Evolutionary conservation across 768 basidiomycete species (phyloP).

Genomic region (Suillus clintonianus): DNA sequence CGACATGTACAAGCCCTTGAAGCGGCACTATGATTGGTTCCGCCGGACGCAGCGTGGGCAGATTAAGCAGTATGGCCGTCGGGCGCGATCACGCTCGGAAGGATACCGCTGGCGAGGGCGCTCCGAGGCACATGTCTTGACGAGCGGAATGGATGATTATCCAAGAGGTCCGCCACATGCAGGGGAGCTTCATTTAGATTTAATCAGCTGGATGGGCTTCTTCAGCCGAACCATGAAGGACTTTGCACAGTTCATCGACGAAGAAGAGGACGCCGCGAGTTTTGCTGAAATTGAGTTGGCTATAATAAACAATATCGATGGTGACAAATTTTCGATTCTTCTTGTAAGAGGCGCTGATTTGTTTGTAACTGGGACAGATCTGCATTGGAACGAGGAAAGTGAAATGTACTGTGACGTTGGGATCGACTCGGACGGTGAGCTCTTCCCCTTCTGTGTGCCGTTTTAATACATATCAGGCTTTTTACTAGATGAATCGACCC

Average conservation of each 20-base stretch:
- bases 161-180: slow-evolving; percentile 86
- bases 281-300: slow-evolving; percentile 79
- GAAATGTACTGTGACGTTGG: slow-evolving; percentile 94
- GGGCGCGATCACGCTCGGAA: slow-evolving; percentile 83
- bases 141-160: slow-evolving; percentile 96
- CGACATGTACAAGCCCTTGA: slow-evolving; percentile 81
- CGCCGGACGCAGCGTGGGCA: slow-evolving; percentile 91
- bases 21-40: slow-evolving; percentile 96
- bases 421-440: slow-evolving; percentile 79
- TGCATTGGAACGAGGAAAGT: slow-evolving; percentile 89
- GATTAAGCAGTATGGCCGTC: slow-evolving; percentile 86
- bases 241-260: slow-evolving; percentile 84
- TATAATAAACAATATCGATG: slow-evolving; percentile 83
- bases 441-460: slow-evolving; percentile 2
- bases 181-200: slow-evolving; percentile 91
- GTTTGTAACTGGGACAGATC: slow-evolving; percentile 48
- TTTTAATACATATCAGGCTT: too few species aligned
- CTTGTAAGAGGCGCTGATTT: not conserved
- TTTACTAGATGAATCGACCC: slow-evolving; percentile 75
- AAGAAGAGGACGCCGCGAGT: slow-evolving; percentile 78
- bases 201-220: slow-evolving; percentile 96
- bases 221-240: slow-evolving; percentile 93
- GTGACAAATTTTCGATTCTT: slow-evolving; percentile 39
- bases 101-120: slow-evolving; percentile 95
- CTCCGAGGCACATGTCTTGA: slow-evolving; percentile 82